Evolutionary conservation across 805 yeast species (phyloP).

Genomic region (Hanseniaspora thailandica): DNA sequence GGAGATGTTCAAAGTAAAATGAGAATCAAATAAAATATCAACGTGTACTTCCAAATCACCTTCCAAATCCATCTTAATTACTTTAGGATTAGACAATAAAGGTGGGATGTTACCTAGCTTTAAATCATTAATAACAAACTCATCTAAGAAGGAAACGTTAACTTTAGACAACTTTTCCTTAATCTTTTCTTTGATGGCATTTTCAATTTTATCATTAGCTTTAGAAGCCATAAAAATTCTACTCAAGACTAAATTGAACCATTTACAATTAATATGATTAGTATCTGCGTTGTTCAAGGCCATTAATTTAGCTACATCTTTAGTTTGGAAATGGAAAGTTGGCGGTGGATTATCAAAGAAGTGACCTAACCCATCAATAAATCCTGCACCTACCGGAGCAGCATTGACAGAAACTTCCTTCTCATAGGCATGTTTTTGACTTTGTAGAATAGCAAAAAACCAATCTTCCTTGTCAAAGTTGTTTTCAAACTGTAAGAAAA

Average conservation of each 20-base stretch:
- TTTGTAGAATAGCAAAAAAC: conserved; percentile 75
- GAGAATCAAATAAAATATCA: conserved; percentile 61
- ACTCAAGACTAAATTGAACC: conserved; percentile 85
- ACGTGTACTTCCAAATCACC: conserved; percentile 58
- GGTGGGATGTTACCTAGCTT: conserved; percentile 77
- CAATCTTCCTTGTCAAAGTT: conserved; percentile 84
- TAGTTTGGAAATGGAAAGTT: conserved; percentile 59
- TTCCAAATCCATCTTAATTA: conserved; percentile 62
- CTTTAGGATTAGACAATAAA: conserved; percentile 55
- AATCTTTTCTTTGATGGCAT: conserved; percentile 45
- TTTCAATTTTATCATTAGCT: conserved; percentile 54
- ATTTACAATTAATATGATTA: conserved; percentile 69
- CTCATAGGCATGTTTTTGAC: conserved; percentile 40
- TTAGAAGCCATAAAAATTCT: conserved; percentile 68
- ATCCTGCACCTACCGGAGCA: conserved; percentile 33
- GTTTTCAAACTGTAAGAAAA: conserved; percentile 62
- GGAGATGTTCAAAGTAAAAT: conserved; percentile 61
- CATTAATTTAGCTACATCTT: conserved; percentile 60
- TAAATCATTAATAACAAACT: conserved; percentile 59
- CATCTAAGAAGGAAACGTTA: conserved; percentile 77
- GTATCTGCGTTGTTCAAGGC: conserved; percentile 71
- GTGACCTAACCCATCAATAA: conserved; percentile 39
- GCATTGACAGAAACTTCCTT: conserved; percentile 18
- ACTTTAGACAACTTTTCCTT: conserved; percentile 65
- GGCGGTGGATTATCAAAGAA: conserved; percentile 30